Conservation (phyloP, 306 rosid genomes). For the Cyamopsis tetragonoloba region DNA sequence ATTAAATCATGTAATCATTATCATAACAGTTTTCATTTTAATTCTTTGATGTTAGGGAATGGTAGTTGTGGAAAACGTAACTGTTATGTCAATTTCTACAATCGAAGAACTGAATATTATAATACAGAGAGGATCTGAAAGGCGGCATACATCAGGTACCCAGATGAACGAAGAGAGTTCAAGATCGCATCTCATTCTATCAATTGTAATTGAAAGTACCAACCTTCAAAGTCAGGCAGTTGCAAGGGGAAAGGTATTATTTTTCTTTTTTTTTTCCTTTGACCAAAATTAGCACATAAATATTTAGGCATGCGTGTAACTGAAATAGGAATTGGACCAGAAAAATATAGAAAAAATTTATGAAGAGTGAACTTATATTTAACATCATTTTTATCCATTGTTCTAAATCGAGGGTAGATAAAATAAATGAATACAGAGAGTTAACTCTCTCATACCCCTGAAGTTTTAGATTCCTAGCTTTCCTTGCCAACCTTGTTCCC, state of each 20-base stretch:
- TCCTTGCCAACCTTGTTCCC: neutral
- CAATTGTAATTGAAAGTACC: conserved; percentile 86
- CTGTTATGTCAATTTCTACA: conserved; percentile 61
- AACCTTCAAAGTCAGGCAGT: conserved; percentile 89
- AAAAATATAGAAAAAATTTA: neutral
- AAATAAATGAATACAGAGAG: neutral
- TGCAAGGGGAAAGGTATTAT: conserved; percentile 87
- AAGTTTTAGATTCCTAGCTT: neutral
- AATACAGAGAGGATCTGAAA: conserved; percentile 80
- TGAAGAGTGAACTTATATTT: neutral
- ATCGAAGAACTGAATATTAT: conserved; percentile 64
- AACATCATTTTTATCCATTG: neutral
- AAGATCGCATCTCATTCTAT: conserved; percentile 87
- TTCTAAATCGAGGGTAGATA: neutral
- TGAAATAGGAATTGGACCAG: neutral
- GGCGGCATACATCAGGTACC: conserved; percentile 72
- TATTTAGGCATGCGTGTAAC: too few relatives aligned
- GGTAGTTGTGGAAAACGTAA: conserved; percentile 83
- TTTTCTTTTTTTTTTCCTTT: neutral
- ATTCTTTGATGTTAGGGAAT: conserved; percentile 64
- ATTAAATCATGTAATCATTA: neutral
- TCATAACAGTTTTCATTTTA: conserved; percentile 15
- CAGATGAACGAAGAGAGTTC: conserved; percentile 96
- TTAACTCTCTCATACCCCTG: neutral
- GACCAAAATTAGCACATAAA: neutral